A percentile compares a stretch with the other conserved stretches of the same genome.
phyloP scores from a whole-genome alignment of 2,329 filamentous ascomycete genomes.

The Calonectria henricotiae region DNA sequence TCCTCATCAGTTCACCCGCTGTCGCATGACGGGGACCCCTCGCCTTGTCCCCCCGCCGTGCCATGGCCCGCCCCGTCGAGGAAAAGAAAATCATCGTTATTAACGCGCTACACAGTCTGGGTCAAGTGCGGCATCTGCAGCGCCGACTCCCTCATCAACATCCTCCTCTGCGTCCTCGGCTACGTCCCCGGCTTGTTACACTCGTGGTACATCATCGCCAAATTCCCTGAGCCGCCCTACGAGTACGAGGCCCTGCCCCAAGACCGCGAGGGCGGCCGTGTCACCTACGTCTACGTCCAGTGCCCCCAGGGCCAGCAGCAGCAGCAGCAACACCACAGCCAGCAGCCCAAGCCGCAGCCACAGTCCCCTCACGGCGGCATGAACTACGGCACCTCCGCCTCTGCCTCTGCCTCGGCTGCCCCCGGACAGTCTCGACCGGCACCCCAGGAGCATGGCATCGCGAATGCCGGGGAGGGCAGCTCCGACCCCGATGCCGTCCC shows the following conservation, averaged over 20 bases:
- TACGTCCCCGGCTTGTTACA: slow-evolving; percentile 92
- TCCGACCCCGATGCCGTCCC: slow-evolving; percentile 70
- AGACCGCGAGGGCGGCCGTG: slow-evolving; percentile 70
- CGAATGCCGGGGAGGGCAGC: slow-evolving; percentile 61
- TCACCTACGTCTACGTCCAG: slow-evolving; percentile 86
- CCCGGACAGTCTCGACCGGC: slow-evolving; percentile 36
- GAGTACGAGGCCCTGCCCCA: slow-evolving; percentile 79
- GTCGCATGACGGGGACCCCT: slow-evolving; percentile 11
- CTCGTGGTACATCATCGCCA: slow-evolving; percentile 97
- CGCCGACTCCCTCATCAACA: slow-evolving; percentile 94
- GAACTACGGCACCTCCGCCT: slow-evolving; percentile 65
- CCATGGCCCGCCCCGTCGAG: neutral
- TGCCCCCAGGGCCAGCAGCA: slow-evolving; percentile 61
- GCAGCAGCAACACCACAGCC: slow-evolving; percentile 41
- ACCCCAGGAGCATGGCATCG: slow-evolving; percentile 55
- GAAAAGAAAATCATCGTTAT: slow-evolving; percentile 38
- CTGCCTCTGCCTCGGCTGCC: slow-evolving; percentile 47
- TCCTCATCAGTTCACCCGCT: slow-evolving; percentile 25
- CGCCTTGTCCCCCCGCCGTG: slow-evolving; percentile 3
- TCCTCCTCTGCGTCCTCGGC: slow-evolving; percentile 87
- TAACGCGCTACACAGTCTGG: slow-evolving; percentile 78
- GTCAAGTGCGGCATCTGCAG: slow-evolving; percentile 95
- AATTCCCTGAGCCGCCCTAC: slow-evolving; percentile 83
- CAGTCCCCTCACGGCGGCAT: slow-evolving; percentile 57
- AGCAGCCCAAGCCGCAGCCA: slow-evolving; percentile 52